Conservation (phyloP, 2,329 filamentous ascomycete species). For the Fusarium citri region DNA sequence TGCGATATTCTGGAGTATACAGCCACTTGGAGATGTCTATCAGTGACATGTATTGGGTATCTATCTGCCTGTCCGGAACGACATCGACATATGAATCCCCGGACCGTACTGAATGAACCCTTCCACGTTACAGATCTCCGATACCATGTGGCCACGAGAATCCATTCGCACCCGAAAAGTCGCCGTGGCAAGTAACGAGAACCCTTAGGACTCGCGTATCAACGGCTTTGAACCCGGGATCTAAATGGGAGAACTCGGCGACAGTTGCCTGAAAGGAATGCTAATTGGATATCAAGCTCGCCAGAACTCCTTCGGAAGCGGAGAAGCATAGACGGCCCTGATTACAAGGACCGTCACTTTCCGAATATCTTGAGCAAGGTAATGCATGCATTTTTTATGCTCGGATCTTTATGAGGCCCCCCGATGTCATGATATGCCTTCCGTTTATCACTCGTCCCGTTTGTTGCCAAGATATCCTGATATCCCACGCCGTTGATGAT, state of each 20-base stretch:
- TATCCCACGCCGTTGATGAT: not conserved
- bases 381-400: conserved; percentile 11
- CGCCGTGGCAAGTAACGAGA: not conserved
- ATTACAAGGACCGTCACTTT: conserved; percentile 39
- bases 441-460: not conserved
- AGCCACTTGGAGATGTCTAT: not conserved
- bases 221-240: conserved; percentile 22
- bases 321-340: conserved; percentile 37
- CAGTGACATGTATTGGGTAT: not conserved
- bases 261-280: not conserved
- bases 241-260: conserved; percentile 12
- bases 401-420: conserved; percentile 17
- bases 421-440: conserved; percentile 7
- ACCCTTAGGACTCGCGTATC: not conserved
- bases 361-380: conserved; percentile 32
- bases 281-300: conserved; percentile 31
- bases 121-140: not conserved
- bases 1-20: not conserved
- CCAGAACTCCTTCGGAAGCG: conserved; percentile 30
- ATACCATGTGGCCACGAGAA: not conserved
- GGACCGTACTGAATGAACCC: not conserved
- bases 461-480: conserved; percentile 5
- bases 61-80: not conserved
- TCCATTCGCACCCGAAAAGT: conserved; percentile 21
- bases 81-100: not conserved